Base-by-base conservation (phyloP, 2,329 filamentous ascomycete species). In the Talaromyces funiculosus region DNA sequence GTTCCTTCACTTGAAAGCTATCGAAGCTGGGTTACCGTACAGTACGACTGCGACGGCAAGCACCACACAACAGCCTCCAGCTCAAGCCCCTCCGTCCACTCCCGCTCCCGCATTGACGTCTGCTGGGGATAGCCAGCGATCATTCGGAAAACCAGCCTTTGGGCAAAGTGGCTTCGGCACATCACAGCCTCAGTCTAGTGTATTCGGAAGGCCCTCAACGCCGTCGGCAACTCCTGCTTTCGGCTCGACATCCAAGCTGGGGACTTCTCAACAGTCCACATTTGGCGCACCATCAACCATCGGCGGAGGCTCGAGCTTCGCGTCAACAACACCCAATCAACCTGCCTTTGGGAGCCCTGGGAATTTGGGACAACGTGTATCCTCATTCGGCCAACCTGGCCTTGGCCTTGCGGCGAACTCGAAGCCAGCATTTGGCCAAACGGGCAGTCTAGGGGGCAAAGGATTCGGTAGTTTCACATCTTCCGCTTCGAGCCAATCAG, bases 1-100 rank as follows among this genome's bases (percentile, higher is more conserved):
- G 90, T 77, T 97, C 45, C 84, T 97, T 20, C 97, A 97, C 75
- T 85, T 89, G 37, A 91, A 95, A 43, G 92, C 93, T 1, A 86
- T 99, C 63, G 85, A 87, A 62, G 80, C 87, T 67, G 87, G 87
- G 3, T 85, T 84, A 6, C 84, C 85, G 0, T 97, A 92, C 72
- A 83, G 88, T 42, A 90, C 89, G 4, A 79, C 97, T 64, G 77
- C 80, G 61, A 73, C 74, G n/a, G 67, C 65, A 49, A 51, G 47
- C 35, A 62, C 65, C 53, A 56, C 62, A 35, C 56, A 64, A 58
- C 62, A 64, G 57, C 55, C 64, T 57, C 40, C 64, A 35, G 63
- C 66, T 53, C 45, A 64, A 61, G 60, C 59, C 60, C 51, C 64
- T 64, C 49, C 66, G 59, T 60, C 59, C 58, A 54, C 64, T 64